These are phyloP conservation scores for Pleurotus tuoliensis DNA, from an alignment of 768 basidiomycete genomes.

Conservation along the genomic window DNA sequence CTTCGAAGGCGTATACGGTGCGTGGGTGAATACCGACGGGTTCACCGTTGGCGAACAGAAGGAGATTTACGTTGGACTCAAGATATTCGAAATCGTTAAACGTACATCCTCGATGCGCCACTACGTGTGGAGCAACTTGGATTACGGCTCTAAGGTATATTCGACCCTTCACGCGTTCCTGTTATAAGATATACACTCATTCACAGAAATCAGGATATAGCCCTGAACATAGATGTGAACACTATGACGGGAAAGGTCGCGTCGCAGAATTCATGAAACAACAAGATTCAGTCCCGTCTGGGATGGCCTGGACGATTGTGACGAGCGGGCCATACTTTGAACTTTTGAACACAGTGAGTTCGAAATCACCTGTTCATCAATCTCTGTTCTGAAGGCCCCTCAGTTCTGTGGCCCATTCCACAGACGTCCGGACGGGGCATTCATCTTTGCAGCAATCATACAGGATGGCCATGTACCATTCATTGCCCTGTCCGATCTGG, in stretches of 20 bases:
- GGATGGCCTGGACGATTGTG: constrained; percentile 33
- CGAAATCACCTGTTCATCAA: neutral
- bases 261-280: constrained; percentile 33
- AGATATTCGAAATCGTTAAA: constrained; percentile 37
- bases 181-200: neutral
- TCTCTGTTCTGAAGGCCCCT: neutral
- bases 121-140: constrained; percentile 38
- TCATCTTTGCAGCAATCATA: constrained; percentile 35
- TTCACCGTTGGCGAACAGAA: constrained; percentile 38
- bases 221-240: constrained; percentile 32
- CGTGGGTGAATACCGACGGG: constrained; percentile 36
- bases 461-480: constrained; percentile 31
- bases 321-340: constrained; percentile 39
- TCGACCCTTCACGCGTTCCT: too few species aligned
- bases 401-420: constrained; percentile 32
- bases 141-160: constrained; percentile 35
- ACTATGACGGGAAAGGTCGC: constrained; percentile 38
- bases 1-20: constrained; percentile 33
- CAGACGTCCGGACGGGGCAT: constrained; percentile 32
- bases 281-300: constrained; percentile 28
- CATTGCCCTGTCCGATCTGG: constrained; percentile 35
- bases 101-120: constrained; percentile 28
- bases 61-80: constrained; percentile 35
- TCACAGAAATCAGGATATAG: constrained; percentile 18
- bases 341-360: constrained; percentile 33